phyloP scores from a whole-genome alignment of 306 rosid species.

The Psophocarpus tetragonolobus region DNA sequence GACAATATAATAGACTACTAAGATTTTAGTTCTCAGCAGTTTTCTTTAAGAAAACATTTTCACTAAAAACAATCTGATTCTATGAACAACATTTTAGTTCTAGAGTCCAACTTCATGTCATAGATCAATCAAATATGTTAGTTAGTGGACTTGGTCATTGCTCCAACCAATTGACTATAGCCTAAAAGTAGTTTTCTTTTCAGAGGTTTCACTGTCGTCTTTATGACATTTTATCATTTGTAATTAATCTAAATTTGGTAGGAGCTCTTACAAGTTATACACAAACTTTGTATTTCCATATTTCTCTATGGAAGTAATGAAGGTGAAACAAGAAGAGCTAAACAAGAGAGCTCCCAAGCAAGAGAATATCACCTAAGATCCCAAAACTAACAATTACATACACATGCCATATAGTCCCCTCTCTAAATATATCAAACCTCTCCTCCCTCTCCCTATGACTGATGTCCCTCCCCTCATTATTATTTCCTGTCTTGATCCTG shows the following conservation, averaged over 20 bases:
- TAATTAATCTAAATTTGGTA: background rate
- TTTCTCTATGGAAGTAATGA: too few species aligned
- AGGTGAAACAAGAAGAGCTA: too few species aligned
- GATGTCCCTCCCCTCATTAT: too few species aligned
- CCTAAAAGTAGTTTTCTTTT: background rate
- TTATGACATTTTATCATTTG: background rate
- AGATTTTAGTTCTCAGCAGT: background rate
- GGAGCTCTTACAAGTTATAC: too few species aligned
- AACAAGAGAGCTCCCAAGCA: too few species aligned
- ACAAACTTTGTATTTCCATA: too few species aligned
- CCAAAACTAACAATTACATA: too few species aligned
- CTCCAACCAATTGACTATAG: background rate
- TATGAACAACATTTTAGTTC: constrained; percentile 14
- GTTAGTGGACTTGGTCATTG: background rate
- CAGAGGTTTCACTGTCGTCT: background rate
- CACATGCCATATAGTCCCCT: too few species aligned
- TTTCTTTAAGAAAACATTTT: constrained; percentile 4
- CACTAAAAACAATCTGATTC: background rate
- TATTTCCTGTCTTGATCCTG: too few species aligned
- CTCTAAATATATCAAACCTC: too few species aligned
- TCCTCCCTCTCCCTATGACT: too few species aligned
- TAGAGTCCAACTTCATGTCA: background rate
- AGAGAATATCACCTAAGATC: too few species aligned
- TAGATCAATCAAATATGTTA: background rate
- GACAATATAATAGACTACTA: background rate